phyloP scores from a whole-genome alignment of 2,329 filamentous ascomycete species.

The Amauroascus verrucosus region DNA sequence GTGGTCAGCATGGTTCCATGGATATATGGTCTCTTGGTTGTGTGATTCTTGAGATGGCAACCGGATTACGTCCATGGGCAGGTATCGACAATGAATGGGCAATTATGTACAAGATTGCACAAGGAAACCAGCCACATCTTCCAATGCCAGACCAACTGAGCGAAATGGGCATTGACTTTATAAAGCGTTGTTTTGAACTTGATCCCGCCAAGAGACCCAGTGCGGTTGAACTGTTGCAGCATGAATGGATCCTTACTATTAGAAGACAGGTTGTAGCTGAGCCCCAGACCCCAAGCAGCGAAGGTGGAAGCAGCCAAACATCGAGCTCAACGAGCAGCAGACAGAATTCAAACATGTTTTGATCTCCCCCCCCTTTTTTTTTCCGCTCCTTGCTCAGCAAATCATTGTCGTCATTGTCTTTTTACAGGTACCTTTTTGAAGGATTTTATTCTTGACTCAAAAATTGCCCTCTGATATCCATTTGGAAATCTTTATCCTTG shows the following conservation, averaged over 20 bases:
- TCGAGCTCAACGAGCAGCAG: constrained; percentile 14
- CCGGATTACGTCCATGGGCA: constrained; percentile 86
- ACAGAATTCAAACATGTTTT: constrained; percentile 19
- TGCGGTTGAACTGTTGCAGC: constrained; percentile 80
- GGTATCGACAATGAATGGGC: constrained; percentile 98
- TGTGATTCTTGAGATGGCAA: constrained; percentile 95
- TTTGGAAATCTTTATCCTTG: no score
- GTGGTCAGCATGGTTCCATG: constrained; percentile 62
- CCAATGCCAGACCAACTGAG: constrained; percentile 76
- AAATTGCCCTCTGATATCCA: no score
- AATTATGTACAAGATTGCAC: constrained; percentile 99
- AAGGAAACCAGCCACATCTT: constrained; percentile 83
- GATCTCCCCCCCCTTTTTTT: neutral
- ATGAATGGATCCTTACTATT: constrained; percentile 67
- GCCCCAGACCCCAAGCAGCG: constrained; percentile 30
- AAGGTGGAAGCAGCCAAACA: constrained; percentile 23
- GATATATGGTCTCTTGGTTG: constrained; percentile 55
- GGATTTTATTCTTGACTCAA: no score
- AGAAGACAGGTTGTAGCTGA: constrained; percentile 40
- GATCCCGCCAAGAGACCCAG: constrained; percentile 70
- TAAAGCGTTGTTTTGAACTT: constrained; percentile 73
- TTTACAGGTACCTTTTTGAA: neutral
- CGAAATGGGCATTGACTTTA: constrained; percentile 72
- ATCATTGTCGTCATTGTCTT: neutral
- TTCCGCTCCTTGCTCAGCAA: neutral